phyloP scores from a whole-genome alignment of 75 land plant genomes.

The Picea glauca region DNA sequence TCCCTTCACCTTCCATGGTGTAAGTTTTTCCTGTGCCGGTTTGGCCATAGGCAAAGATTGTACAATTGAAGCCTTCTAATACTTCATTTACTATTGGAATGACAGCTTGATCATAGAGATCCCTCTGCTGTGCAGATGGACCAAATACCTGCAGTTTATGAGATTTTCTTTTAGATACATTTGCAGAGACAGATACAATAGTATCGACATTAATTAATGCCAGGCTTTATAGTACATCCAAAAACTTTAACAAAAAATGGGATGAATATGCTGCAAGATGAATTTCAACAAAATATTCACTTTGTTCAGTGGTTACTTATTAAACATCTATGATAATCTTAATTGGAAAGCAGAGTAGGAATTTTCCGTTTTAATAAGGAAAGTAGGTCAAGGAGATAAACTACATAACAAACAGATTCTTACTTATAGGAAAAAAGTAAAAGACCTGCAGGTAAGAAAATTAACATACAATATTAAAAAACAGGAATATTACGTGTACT shows the following conservation, averaged over 20 bases:
- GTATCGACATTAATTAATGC: neutral
- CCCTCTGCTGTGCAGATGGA: slow-evolving; percentile 58
- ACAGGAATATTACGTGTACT: too few relatives aligned
- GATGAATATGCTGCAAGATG: neutral
- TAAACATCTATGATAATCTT: neutral
- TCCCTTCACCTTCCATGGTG: slow-evolving; percentile 84
- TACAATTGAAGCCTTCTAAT: slow-evolving; percentile 80
- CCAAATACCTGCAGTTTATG: slow-evolving; percentile 60
- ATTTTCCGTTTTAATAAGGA: too few relatives aligned
- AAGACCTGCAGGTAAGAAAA: too few relatives aligned
- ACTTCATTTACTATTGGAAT: slow-evolving; percentile 82
- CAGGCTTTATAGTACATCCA: neutral
- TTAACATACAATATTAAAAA: too few relatives aligned
- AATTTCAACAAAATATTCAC: neutral
- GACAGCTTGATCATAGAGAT: slow-evolving; percentile 80
- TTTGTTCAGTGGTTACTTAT: neutral
- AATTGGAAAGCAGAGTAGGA: neutral
- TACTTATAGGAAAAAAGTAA: too few relatives aligned
- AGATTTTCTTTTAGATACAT: neutral
- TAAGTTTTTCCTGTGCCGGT: slow-evolving; percentile 90
- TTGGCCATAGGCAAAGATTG: slow-evolving; percentile 87
- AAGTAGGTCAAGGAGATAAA: too few relatives aligned
- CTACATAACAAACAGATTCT: too few relatives aligned
- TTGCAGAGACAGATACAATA: neutral
- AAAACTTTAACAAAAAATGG: neutral